phyloP scores from a whole-genome alignment of 2,329 filamentous ascomycete species.

The Bipolaris gigantea region DNA sequence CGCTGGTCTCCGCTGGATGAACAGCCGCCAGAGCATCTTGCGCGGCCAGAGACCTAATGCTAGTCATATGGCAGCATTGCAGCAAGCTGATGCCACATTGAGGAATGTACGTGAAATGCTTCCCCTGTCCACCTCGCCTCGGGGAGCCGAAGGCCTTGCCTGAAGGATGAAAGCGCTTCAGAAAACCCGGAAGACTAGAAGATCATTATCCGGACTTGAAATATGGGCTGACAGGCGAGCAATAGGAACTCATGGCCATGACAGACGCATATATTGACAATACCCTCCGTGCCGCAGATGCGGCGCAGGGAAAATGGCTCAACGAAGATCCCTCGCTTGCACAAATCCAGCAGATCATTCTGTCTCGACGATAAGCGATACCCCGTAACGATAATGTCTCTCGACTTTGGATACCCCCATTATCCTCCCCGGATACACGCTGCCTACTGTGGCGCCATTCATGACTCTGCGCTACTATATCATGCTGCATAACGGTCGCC shows the following conservation, averaged over 20 bases:
- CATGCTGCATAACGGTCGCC: background rate
- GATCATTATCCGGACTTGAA: background rate
- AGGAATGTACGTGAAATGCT: conserved; percentile 48
- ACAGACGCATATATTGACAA: conserved; percentile 60
- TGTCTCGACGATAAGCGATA: conserved; percentile 32
- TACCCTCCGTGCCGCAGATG: conserved; percentile 58
- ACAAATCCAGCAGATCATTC: conserved; percentile 49
- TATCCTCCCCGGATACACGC: background rate
- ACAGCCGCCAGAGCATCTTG: conserved; percentile 55
- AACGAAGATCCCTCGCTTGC: conserved; percentile 61
- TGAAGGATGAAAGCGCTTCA: background rate
- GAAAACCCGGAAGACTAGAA: background rate
- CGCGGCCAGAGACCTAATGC: conserved; percentile 54
- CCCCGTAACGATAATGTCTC: background rate
- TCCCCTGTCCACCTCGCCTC: background rate
- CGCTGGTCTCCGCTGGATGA: conserved; percentile 62
- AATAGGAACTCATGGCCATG: conserved; percentile 59
- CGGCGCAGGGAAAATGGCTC: conserved; percentile 62
- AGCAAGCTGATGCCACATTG: conserved; percentile 53
- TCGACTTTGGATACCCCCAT: background rate
- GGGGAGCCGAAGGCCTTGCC: background rate
- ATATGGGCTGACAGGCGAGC: background rate
- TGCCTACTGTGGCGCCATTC: conserved; percentile 1
- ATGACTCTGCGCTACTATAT: background rate
- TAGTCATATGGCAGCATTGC: conserved; percentile 53